Percentiles rank a stretch among this genome's conserved stretches.
phyloP scores from a whole-genome alignment of 257 asterid species.

The Solanum lycopersicoides region DNA sequence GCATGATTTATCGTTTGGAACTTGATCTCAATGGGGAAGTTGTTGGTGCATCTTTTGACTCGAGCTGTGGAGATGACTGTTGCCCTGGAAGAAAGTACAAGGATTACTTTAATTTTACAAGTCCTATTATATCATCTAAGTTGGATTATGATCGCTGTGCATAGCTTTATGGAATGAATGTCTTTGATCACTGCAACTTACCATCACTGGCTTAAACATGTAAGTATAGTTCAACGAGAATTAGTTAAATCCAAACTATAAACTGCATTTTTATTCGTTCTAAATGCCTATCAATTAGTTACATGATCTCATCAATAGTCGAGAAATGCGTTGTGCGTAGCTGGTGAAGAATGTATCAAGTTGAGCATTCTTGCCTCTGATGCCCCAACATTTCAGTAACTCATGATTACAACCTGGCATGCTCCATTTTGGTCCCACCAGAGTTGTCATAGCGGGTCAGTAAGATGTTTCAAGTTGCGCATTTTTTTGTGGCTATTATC shows the following conservation, averaged over 20 bases:
- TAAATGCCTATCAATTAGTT: background rate
- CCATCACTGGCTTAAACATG: constrained; percentile 83
- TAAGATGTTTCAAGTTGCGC: background rate
- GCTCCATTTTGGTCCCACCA: background rate
- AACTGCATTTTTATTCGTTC: background rate
- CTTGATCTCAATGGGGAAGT: constrained; percentile 71
- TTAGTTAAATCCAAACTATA: background rate
- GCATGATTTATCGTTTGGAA: constrained; percentile 65
- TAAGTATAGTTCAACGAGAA: constrained; percentile 22
- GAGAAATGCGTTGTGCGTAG: background rate
- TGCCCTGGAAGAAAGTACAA: constrained; percentile 63
- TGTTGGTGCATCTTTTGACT: constrained; percentile 75
- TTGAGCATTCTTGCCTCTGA: background rate
- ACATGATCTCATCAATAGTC: background rate
- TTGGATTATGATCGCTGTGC: constrained; percentile 43
- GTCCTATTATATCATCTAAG: constrained; percentile 38
- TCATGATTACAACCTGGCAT: background rate
- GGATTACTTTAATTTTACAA: constrained; percentile 63
- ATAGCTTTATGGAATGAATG: constrained; percentile 77
- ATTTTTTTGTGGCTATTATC: too few species aligned
- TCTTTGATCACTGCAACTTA: constrained; percentile 59
- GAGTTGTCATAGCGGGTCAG: background rate
- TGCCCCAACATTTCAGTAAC: background rate
- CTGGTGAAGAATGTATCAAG: background rate
- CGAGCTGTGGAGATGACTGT: constrained; percentile 48